These are phyloP conservation scores for Hymenochaete sp. DNA, from an alignment of 1,284 basidiomycete genomes.

Conservation along the genomic window DNA sequence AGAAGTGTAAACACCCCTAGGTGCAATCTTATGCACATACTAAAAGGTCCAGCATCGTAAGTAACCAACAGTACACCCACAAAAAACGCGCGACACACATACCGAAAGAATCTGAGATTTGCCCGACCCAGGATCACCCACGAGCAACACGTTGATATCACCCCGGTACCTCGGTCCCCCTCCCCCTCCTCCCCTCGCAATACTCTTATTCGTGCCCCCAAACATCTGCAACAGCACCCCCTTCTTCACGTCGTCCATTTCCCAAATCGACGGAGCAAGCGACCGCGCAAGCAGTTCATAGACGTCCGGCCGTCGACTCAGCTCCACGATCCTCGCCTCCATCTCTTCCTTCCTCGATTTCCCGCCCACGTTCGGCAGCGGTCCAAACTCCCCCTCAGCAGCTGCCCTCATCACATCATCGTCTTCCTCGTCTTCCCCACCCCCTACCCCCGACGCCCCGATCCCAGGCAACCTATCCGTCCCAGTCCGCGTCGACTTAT, in stretches of 20 bases:
- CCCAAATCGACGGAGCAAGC: slow-evolving; percentile 93
- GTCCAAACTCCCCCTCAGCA: slow-evolving; percentile 9
- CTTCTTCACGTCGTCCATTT: slow-evolving; percentile 99
- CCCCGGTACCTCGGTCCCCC: slow-evolving; percentile 95
- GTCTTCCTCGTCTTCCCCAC: slow-evolving; percentile 48
- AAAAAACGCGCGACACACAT: slow-evolving; percentile 22
- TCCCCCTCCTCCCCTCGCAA: slow-evolving; percentile 85
- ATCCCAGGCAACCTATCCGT: slow-evolving; percentile 67
- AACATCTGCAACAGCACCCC: slow-evolving; percentile 94
- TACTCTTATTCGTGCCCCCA: slow-evolving; percentile 95
- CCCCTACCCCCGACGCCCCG: slow-evolving; percentile 75
- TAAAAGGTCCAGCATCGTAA: slow-evolving; percentile 28
- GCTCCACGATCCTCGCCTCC: slow-evolving; percentile 52
- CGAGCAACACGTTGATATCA: slow-evolving; percentile 95
- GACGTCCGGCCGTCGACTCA: slow-evolving; percentile 72
- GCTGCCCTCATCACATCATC: slow-evolving; percentile 29
- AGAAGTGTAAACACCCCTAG: slow-evolving; percentile 92
- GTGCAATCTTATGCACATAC: slow-evolving; percentile 99
- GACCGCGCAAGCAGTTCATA: slow-evolving; percentile 84
- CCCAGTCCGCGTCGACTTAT: slow-evolving; percentile 70
- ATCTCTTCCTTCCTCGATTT: slow-evolving; percentile 48
- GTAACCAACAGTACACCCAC: slow-evolving; percentile 11
- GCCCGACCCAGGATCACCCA: slow-evolving; percentile 96
- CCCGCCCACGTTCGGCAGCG: slow-evolving; percentile 23
- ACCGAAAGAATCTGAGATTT: slow-evolving; percentile 93